phyloP scores from a whole-genome alignment of 352 stramenopile genomes.

The Pythium dissimile region DNA sequence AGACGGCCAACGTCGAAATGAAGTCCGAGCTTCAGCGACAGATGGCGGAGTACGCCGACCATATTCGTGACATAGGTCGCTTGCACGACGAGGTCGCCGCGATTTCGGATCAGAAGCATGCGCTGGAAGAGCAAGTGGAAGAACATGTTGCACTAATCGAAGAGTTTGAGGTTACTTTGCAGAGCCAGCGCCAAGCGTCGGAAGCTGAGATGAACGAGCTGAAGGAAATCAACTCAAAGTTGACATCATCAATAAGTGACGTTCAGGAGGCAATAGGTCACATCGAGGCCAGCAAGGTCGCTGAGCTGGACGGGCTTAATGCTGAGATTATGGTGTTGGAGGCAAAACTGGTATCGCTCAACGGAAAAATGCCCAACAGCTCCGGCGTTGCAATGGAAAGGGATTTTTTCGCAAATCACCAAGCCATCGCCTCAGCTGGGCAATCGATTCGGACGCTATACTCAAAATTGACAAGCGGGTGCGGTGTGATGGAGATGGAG shows the following conservation, averaged over 20 bases:
- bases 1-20: slow-evolving; percentile 47
- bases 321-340: slow-evolving; percentile 25
- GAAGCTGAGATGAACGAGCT: slow-evolving; percentile 32
- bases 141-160: slow-evolving; percentile 44
- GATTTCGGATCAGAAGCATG: neutral
- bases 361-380: neutral
- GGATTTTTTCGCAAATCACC: slow-evolving; percentile 39
- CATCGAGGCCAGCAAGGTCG: slow-evolving; percentile 11
- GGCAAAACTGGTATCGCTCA: neutral
- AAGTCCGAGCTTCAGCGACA: slow-evolving; percentile 37
- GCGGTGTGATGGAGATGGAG: slow-evolving; percentile 54
- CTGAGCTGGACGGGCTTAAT: slow-evolving; percentile 10
- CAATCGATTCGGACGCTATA: slow-evolving; percentile 48
- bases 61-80: slow-evolving; percentile 35
- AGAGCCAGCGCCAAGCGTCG: slow-evolving; percentile 34
- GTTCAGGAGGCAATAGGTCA: slow-evolving; percentile 13
- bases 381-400: slow-evolving; percentile 26
- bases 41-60: slow-evolving; percentile 30
- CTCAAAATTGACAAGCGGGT: slow-evolving; percentile 51
- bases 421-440: slow-evolving; percentile 38
- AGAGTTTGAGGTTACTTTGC: slow-evolving; percentile 5
- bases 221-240: neutral
- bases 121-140: slow-evolving; percentile 36
- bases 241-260: neutral
- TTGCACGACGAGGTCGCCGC: slow-evolving; percentile 4